Conservation (phyloP, 768 basidiomycete species). For the Zangia roseola region DNA sequence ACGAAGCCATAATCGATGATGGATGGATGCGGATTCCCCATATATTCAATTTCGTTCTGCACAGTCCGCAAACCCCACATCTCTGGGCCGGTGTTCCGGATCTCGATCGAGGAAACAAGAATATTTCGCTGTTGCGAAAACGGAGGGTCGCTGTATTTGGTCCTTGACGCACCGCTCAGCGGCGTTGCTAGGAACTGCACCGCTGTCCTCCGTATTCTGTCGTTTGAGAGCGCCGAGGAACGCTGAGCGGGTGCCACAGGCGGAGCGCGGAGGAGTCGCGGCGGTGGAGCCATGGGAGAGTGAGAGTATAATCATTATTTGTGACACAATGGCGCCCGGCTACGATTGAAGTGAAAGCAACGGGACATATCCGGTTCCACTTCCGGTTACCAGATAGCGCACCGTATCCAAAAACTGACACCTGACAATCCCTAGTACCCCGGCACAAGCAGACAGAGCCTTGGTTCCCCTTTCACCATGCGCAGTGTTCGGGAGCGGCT, state of each 20-base stretch:
- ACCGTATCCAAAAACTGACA: too few species aligned
- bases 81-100: conserved; percentile 26
- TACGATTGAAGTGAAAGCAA: too few species aligned
- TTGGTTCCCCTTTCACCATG: conserved; percentile 4
- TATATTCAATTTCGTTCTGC: conserved; percentile 6
- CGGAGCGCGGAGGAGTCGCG: conserved; percentile 28
- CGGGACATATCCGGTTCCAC: neutral
- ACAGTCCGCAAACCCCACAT: conserved; percentile 15
- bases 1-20: neutral
- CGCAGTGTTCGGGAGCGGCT: neutral
- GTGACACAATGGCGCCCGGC: neutral
- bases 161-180: conserved; percentile 24
- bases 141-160: conserved; percentile 29
- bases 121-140: conserved; percentile 26
- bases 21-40: conserved; percentile 4
- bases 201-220: conserved; percentile 10
- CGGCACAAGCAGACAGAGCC: conserved; percentile 1
- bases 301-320: too few species aligned
- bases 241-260: conserved; percentile 9
- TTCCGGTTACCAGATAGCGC: neutral
- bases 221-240: conserved; percentile 12
- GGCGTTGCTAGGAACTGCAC: conserved; percentile 28
- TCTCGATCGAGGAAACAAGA: conserved; percentile 25
- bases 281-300: conserved; percentile 3
- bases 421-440: neutral